Evolutionary conservation across 352 stramenopile species (phyloP), one percentile per base, ranked within the genome.

Genomic region (Globisporangium alternatum): DNA sequence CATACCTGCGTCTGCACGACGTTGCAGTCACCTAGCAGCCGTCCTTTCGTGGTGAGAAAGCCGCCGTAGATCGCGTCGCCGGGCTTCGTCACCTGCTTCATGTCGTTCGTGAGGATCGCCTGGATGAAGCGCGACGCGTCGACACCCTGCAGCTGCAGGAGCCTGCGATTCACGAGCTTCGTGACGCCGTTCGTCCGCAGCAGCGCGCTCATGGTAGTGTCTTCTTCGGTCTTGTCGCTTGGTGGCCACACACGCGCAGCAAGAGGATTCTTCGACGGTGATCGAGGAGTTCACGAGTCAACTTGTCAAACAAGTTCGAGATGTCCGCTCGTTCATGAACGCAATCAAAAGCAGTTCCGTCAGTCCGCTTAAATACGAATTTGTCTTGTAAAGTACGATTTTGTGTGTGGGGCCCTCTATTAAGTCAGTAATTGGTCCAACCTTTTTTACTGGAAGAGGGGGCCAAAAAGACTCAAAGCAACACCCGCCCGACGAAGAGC

Each of bases 71-170:
- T 70, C 25, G 82, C 78, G 33, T 90, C 76, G 12, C 83, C 76
- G 8, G 76, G 73, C 54, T 66, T 74, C 30, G 67, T 56, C 31
- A 94, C 55, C 5, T 47, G 56, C 64, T 86, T 89, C 76, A 95
- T 91, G 70, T 96, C 86, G 64, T 93, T 96, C 41, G 88, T 94
- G 57, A 95, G 69, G 51, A 95, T 80, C 15, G 81, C 83, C 60
- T 96, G 88, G 45, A 95, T 64, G 66, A 94, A 96, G 51, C 80
- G 76, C 52, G 77, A 69, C 3, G 85, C 83, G 41, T 96, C 88
- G 8, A 60, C 61, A 28, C 88, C 88, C 47, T 90, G 74, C 45
- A 96, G 68, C 63, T 91, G 83, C 75, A 91, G 75, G 44, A 96
- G 51, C 8, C 70, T 61, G 45, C 80, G 83, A 54, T 81, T 77